These are phyloP conservation scores for Malassezia nana DNA, from an alignment of 1,284 basidiomycete genomes.

Conservation along the genomic window DNA sequence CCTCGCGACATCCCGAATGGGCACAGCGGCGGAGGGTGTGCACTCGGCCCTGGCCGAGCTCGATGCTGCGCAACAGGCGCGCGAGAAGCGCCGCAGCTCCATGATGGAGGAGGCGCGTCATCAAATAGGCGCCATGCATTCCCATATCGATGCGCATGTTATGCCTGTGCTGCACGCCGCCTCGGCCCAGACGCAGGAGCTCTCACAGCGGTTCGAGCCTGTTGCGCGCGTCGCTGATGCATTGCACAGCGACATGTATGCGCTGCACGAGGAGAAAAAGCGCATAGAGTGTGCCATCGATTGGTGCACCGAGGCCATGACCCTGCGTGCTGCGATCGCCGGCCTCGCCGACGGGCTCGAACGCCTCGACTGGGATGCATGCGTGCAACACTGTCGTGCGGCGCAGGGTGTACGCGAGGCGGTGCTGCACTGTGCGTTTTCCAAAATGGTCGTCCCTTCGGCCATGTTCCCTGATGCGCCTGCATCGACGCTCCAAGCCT, in stretches of 20 bases:
- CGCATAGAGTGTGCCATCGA: conserved; percentile 74
- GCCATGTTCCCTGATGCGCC: conserved; percentile 76
- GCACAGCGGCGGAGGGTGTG: conserved; percentile 6
- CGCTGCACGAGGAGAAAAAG: conserved; percentile 80
- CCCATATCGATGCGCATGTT: conserved; percentile 52
- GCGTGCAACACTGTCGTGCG: conserved; percentile 74
- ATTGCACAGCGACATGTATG: conserved; percentile 75
- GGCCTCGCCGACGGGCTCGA: conserved; percentile 69
- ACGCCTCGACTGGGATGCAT: conserved; percentile 84
- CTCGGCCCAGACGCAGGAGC: conserved; percentile 56
- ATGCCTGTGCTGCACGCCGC: conserved; percentile 60
- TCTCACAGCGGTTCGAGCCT: conserved; percentile 57
- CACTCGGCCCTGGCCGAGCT: conserved; percentile 2
- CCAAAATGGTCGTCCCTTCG: conserved; percentile 77
- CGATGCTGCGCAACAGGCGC: conserved; percentile 1
- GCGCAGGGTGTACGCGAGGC: conserved; percentile 72
- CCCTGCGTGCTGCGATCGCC: conserved; percentile 76
- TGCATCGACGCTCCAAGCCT: conserved; percentile 64
- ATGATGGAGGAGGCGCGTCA: neutral
- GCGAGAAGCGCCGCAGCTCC: neutral
- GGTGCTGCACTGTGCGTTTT: conserved; percentile 73
- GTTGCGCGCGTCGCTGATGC: conserved; percentile 75
- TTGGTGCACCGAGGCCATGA: conserved; percentile 73
- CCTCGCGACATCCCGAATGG: neutral
- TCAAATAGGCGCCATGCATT: neutral